Evolutionary conservation across 306 rosid species (phyloP), one percentile per base, ranked within the genome.

Genomic region (Begonia loranthoides): DNA sequence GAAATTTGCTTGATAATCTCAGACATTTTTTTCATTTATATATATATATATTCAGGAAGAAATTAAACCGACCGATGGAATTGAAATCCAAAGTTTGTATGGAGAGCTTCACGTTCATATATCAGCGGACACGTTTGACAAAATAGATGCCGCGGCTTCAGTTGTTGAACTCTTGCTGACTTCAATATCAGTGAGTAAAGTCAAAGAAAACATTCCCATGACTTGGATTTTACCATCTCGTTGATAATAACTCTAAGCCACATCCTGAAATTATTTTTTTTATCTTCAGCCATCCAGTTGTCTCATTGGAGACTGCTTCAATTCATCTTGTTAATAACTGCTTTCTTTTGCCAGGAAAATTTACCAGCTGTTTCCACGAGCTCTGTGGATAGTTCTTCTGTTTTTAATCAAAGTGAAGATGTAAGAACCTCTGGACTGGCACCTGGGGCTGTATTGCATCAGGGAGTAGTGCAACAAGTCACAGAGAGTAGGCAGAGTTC

Each of bases 101-200:
- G 73, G 80, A 65, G 89, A 90, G 59, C 72, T 90, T 55, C 63
- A 64, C 21, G 84, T 83, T 65, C 66, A 67, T 51, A 59, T 86
- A 64, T 76, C 92, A 60, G 99, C 94, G 61, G 95, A 90, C 54
- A 78, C 80, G 70, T 90, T 70, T 66, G 99, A 86, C 61, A 80
- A 90, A 77, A 79, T 90, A 52, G 99, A 86, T 67, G 88, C 92
- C 12, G 92, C 99, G 11, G 73, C 78, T 66, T 79, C 95, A 34
- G 77, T 90, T 24, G 75, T 90, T 64, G 93, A 86, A 64, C 70
- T 90, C 57, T 73, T 90, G 33, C 58, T 90, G 64, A 74, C 79
- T 65, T 86, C 99, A 51, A 61, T 86, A 54, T 70, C 82, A 24
- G 99, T 90, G 79, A 86, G 99, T 90, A 12, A 40, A 17, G 41